Conservation (phyloP, 305 asterid species). For the Fraxinus angustifolia region DNA sequence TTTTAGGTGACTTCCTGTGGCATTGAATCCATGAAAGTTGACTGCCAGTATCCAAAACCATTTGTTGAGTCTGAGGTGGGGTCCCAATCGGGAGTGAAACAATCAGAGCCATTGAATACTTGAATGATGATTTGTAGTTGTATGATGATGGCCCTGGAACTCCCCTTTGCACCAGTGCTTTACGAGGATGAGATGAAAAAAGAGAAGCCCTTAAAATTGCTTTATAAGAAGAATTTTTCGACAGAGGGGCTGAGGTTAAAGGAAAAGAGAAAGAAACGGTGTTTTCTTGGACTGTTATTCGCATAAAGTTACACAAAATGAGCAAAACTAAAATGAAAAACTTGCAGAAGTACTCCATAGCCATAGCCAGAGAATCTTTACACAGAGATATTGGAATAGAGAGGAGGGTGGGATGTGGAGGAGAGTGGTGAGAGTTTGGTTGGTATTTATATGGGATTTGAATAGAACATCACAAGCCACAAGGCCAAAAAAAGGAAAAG, state of each 20-base stretch:
- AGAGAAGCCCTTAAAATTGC: constrained; percentile 35
- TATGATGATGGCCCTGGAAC: constrained; percentile 27
- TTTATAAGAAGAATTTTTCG: constrained; percentile 28
- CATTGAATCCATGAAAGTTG: constrained; percentile 97
- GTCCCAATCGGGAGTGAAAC: constrained; percentile 88
- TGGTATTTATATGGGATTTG: constrained; percentile 42
- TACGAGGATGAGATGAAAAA: not conserved
- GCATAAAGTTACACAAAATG: constrained; percentile 14
- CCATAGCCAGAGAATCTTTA: not conserved
- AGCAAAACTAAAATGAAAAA: constrained; percentile 15
- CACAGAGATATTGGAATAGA: constrained; percentile 6
- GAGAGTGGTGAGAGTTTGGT: constrained; percentile 3
- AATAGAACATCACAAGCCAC: not conserved
- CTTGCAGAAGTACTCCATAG: constrained; percentile 5
- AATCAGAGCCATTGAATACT: constrained; percentile 74
- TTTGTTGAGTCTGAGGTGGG: constrained; percentile 83
- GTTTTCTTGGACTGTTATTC: constrained; percentile 22
- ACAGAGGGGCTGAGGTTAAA: constrained; percentile 39
- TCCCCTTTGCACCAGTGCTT: not conserved
- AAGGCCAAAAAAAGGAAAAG: not conserved
- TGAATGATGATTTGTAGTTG: constrained; percentile 49
- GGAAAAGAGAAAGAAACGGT: constrained; percentile 46
- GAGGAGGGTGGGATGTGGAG: not conserved
- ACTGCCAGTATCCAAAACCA: constrained; percentile 93
- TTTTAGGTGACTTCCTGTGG: constrained; percentile 41